Evolutionary conservation across 148 eudicot genomes (phyloP).

Genomic region (Rhododendron vialii): DNA sequence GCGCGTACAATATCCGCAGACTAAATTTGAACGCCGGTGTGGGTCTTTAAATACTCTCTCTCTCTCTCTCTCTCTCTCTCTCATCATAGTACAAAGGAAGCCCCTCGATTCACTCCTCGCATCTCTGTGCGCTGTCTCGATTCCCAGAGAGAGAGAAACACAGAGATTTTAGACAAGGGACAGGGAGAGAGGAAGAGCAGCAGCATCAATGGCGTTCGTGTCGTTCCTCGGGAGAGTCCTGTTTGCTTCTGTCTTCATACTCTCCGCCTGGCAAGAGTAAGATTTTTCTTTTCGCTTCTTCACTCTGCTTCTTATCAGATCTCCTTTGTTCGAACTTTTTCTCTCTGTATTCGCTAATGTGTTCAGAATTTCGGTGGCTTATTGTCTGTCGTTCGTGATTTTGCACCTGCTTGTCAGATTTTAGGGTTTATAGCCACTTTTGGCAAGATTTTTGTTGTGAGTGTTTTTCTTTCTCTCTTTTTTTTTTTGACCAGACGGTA

Average conservation of each 20-base stretch:
- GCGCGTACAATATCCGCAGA: not conserved
- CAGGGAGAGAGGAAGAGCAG: slow-evolving; percentile 13
- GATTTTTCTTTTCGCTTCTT: not conserved
- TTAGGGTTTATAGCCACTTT: not conserved
- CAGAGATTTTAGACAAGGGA: not conserved
- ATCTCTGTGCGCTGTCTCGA: slow-evolving; percentile 21
- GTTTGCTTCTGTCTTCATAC: slow-evolving; percentile 69
- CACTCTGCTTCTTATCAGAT: slow-evolving; percentile 19
- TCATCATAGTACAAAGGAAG: not conserved
- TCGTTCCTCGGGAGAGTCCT: slow-evolving; percentile 73
- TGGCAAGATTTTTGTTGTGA: not conserved
- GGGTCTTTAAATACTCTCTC: not conserved
- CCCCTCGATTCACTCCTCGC: slow-evolving; percentile 11
- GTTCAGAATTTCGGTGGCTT: not conserved
- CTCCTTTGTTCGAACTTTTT: slow-evolving; percentile 13
- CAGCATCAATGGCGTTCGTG: slow-evolving; percentile 50
- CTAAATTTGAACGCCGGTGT: not conserved
- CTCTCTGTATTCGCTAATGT: not conserved
- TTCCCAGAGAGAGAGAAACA: not conserved
- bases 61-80: slow-evolving; percentile 2
- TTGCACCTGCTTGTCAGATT: not conserved
- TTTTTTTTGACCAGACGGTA: too few relatives aligned
- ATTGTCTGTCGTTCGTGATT: not conserved
- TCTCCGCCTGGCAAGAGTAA: slow-evolving; percentile 88
- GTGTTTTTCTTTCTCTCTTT: too few relatives aligned